A percentile compares a stretch with the other conserved stretches of the same genome.
Evolutionary conservation across 257 asterid genomes (phyloP).

Genomic region (Salvia splendens): DNA sequence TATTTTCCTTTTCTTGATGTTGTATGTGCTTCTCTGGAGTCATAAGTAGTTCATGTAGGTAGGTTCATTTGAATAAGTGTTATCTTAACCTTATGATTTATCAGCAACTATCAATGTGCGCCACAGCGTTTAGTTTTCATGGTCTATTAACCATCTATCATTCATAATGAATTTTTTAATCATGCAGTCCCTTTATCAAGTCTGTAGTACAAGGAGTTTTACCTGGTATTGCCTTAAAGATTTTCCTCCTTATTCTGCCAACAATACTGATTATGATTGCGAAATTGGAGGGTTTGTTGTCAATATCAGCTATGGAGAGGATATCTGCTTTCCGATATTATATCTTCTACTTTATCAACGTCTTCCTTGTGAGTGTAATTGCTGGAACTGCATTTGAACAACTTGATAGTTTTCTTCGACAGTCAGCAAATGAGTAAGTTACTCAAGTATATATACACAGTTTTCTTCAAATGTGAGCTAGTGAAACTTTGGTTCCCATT

Average conservation of each 20-base stretch:
- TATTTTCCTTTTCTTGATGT: neutral
- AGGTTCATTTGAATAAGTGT: neutral
- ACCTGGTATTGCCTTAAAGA: constrained; percentile 88
- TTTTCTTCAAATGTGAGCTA: neutral
- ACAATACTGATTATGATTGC: constrained; percentile 84
- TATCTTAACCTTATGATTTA: neutral
- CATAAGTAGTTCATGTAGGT: neutral
- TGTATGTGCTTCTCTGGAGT: neutral
- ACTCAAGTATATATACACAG: constrained; percentile 12
- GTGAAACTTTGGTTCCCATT: neutral
- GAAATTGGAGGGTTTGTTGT: constrained; percentile 73
- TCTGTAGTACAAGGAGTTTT: constrained; percentile 78
- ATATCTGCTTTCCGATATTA: constrained; percentile 87
- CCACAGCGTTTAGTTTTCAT: too few species aligned
- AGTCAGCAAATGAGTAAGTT: constrained; percentile 67
- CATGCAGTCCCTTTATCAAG: constrained; percentile 77
- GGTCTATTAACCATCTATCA: constrained; percentile 58
- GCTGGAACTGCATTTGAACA: constrained; percentile 86
- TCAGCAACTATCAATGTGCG: neutral
- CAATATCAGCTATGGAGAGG: constrained; percentile 82
- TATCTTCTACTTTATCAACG: constrained; percentile 75
- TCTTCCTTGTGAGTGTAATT: constrained; percentile 85
- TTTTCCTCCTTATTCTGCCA: constrained; percentile 81
- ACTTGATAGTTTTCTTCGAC: constrained; percentile 57
- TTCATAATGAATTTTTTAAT: constrained; percentile 28